Base-by-base conservation (phyloP, 371 early-diverging fungal genomes). In the Rhizopus delemar region DNA sequence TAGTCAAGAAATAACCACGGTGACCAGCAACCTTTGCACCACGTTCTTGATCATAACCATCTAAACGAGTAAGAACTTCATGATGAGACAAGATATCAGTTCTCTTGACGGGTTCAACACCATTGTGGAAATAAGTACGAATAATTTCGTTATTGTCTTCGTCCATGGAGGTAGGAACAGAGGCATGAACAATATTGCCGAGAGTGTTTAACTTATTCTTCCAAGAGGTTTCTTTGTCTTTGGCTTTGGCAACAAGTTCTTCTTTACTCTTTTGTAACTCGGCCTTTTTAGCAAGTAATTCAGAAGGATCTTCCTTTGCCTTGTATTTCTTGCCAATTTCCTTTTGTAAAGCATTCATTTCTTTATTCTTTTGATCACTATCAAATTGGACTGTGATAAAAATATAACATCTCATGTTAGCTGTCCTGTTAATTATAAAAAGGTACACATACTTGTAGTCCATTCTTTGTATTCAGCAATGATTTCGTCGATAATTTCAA, bases 11-110 rank as follows among this genome's bases (percentile, higher is more conserved):
- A 77, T 97, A 99, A 51, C 98, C 99, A 69, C 99, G 95, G 81
- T 99, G 99, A 15, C 99, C 99, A 35, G 98, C 93, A 51, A 99
- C 92, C 64, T 96, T 96, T 69, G 94, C 85, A 77, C 93, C 97
- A 67, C 99, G 87, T 56, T 90, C 93, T 62, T 91, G 84, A 70
- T 99, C 98, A 68, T 90, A 95, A 48, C 96, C 99, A 59, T 86
- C 96, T 51, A 99, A 79, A 62, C 91, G 89, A 61, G 89, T 80
- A 71, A 98, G 80, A 11, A 98, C 93, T 80, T 98, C 96, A 69
- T 96, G 94, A 73, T 98, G 98, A 29, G 92, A 86, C 75, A 89
- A 81, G 38, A 96, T 75, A 65, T 87, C 86, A 48, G 85, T 77
- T 63, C 84, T 79, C 70, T 90, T 90, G 53, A 75, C 77, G 51